These are phyloP conservation scores for Saccharomycopsis sp. DNA, from an alignment of 805 yeast genomes.

Conservation along the genomic window DNA sequence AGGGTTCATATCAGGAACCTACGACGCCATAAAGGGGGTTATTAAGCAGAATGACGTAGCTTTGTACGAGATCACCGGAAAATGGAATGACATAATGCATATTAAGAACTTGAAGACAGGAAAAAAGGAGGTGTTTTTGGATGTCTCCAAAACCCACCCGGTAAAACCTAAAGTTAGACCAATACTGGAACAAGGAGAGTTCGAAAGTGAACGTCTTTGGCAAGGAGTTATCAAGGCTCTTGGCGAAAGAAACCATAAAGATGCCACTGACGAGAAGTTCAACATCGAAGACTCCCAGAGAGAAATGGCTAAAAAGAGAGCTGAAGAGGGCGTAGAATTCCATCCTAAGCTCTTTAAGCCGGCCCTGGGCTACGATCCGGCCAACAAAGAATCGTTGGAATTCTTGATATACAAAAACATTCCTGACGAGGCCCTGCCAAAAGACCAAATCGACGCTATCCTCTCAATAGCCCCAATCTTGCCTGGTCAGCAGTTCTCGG, in stretches of 20 bases:
- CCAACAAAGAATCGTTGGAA: slow-evolving; percentile 44
- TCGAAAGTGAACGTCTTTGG: slow-evolving; percentile 85
- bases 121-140: slow-evolving; percentile 47
- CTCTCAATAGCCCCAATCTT: slow-evolving; percentile 68
- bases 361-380: slow-evolving; percentile 31
- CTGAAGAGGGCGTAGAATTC: slow-evolving; percentile 73
- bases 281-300: slow-evolving; percentile 87
- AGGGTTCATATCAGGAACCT: slow-evolving; percentile 89
- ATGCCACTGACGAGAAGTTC: slow-evolving; percentile 84
- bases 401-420: slow-evolving; percentile 61
- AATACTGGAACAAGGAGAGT: slow-evolving; percentile 67
- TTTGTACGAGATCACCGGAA: slow-evolving; percentile 69
- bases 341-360: slow-evolving; percentile 70
- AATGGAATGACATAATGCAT: slow-evolving; percentile 86
- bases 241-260: slow-evolving; percentile 67
- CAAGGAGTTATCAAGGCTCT: slow-evolving; percentile 72
- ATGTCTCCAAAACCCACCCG: slow-evolving; percentile 49
- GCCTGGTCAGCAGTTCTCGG: slow-evolving; percentile 71
- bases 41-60: slow-evolving; percentile 53
- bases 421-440: slow-evolving; percentile 43
- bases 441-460: slow-evolving; percentile 48
- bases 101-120: slow-evolving; percentile 49
- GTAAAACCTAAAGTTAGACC: slow-evolving; percentile 70
- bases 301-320: slow-evolving; percentile 59
- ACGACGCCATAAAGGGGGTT: slow-evolving; percentile 79